Base-by-base conservation (phyloP, 345 rosid species). In the Salix koriyanagi region DNA sequence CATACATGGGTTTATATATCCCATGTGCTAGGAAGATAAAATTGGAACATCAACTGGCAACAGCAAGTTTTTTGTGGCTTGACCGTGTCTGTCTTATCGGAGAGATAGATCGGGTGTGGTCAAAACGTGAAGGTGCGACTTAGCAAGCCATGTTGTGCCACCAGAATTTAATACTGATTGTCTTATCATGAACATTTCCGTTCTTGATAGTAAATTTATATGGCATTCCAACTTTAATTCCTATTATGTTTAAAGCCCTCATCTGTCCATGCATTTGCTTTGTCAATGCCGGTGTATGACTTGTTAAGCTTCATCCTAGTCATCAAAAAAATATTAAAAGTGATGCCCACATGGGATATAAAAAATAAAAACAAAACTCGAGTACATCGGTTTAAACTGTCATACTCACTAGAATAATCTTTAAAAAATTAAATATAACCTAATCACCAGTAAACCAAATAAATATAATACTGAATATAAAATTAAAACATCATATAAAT, bases 101-200 rank as follows among this genome's bases (percentile, higher is more conserved):
- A 10, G 11, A 19, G 69, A 23, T 23, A 71, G 46, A 25, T 16
- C 65, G 44, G 69, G 48, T 61, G 52, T 5, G 79, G 88, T 83
- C 81, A 78, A 79, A 76, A 44, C 30, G 16, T 37, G 25, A 52
- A 67, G 25, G 36, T 13, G 26, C n/a, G 80, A 69, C 78, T 78
- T 67, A 61, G 71, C 67, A 32, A 79, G 10, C 65, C 58, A 19
- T 32, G 16, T 8, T 25, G 14, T 60, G 52, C 62, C 44, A 26
- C 18, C 25, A 30, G 41, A 18, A 60, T 78, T 76, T 72, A 74
- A 73, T n/a, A 69, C 25, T 67, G 19, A 50, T 66, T 46, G 39
- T 14, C 37, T 41, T 66, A 65, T 37, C 26, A 8, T 39, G 72
- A n/a, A 25, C 12, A 32, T 56, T 69, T 50, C 65, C 18, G 2